Conservation (phyloP, 148 eudicot species). For the Heliamphora exappendiculata region DNA sequence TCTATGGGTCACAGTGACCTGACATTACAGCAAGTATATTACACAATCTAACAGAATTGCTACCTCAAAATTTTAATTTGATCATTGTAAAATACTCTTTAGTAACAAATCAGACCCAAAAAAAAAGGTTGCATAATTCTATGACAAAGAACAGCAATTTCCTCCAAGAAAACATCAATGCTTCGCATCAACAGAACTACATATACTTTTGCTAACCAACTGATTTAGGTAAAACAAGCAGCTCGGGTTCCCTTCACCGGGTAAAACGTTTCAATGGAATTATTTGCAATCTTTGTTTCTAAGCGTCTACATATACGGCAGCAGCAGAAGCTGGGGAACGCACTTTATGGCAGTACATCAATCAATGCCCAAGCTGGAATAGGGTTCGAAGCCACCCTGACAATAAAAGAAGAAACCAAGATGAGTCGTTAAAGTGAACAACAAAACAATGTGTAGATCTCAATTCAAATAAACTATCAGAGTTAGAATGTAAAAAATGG, state of each 20-base stretch:
- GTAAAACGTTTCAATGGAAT: conserved; percentile 1
- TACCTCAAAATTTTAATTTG: too few species aligned
- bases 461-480: not conserved
- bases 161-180: conserved; percentile 1
- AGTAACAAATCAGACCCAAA: not conserved
- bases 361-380: conserved; percentile 76
- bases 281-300: not conserved
- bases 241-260: not conserved
- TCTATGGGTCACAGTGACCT: too few species aligned
- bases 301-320: not conserved
- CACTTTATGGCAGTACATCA: conserved; percentile 17
- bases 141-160: not conserved
- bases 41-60: not conserved
- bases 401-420: conserved; percentile 2
- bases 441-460: not conserved
- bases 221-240: not conserved
- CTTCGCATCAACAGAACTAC: not conserved
- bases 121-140: not conserved
- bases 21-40: too few species aligned
- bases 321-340: too few species aligned
- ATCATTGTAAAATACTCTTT: not conserved
- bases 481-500: not conserved
- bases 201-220: not conserved
- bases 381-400: conserved; percentile 83
- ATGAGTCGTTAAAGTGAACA: not conserved